Conservation (phyloP, 2,329 filamentous ascomycete genomes). For the Leptosphaerulina australis region DNA sequence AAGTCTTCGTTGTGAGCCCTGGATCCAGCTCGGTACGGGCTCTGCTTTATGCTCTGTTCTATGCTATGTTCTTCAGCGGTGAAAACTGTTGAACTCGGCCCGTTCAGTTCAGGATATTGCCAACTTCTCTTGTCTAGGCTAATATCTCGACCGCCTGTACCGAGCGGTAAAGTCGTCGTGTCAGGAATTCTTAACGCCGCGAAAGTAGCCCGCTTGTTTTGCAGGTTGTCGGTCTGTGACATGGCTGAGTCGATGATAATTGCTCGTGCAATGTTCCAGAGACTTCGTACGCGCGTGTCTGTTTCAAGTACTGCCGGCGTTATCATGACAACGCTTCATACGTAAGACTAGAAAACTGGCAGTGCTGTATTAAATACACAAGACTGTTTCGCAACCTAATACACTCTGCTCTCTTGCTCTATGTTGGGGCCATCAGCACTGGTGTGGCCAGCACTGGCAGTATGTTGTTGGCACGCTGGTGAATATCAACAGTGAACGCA, state of each 20-base stretch:
- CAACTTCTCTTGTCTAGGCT: constrained; percentile 1
- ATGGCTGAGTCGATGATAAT: neutral
- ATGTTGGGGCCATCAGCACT: too few species aligned
- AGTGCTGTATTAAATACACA: neutral
- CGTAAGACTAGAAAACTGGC: neutral
- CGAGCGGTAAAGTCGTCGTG: neutral
- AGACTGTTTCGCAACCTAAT: too few species aligned
- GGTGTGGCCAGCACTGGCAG: too few species aligned
- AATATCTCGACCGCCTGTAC: neutral
- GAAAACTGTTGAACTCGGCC: constrained; percentile 10
- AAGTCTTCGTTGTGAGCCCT: too few species aligned
- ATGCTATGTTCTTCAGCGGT: neutral
- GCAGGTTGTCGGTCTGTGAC: neutral
- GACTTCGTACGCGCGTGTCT: neutral
- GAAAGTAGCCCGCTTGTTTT: neutral
- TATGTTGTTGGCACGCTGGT: too few species aligned
- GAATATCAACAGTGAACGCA: too few species aligned
- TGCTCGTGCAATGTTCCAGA: neutral
- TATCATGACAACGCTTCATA: neutral
- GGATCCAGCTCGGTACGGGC: too few species aligned
- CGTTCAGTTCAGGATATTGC: neutral
- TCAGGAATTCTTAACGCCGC: too few species aligned
- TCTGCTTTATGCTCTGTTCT: too few species aligned
- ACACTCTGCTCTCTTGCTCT: too few species aligned
- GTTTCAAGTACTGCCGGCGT: neutral